Conservation (phyloP, 2,329 filamentous ascomycete genomes). For the Colletotrichum gigasporum region DNA sequence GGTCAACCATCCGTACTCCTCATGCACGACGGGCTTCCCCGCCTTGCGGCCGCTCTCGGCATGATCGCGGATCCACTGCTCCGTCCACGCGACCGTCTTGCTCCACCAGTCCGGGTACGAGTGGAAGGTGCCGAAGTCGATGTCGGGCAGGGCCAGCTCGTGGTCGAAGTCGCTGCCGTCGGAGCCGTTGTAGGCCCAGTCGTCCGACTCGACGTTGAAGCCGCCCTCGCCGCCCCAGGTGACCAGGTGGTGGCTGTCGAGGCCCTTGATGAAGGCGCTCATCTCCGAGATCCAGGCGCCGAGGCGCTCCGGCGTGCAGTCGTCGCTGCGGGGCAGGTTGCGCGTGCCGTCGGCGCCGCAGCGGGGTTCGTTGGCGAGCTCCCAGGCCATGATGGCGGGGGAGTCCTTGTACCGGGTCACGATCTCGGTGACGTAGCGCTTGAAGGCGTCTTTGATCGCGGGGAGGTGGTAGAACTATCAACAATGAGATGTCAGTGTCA, state of each 20-base stretch:
- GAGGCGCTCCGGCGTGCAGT: slow-evolving; percentile 52
- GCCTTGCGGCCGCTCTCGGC: slow-evolving; percentile 50
- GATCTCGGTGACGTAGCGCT: slow-evolving; percentile 67
- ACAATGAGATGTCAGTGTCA: neutral
- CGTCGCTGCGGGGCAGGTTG: slow-evolving; percentile 52
- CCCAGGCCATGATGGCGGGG: slow-evolving; percentile 72
- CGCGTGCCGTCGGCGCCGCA: slow-evolving; percentile 56
- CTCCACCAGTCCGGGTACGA: slow-evolving; percentile 65
- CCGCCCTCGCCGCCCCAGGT: slow-evolving; percentile 69
- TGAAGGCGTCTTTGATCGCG: slow-evolving; percentile 60
- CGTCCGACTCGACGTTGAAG: slow-evolving; percentile 54
- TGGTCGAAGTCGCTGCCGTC: slow-evolving; percentile 65
- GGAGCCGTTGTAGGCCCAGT: slow-evolving; percentile 56
- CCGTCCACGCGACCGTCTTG: slow-evolving; percentile 61
- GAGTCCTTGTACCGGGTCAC: slow-evolving; percentile 68
- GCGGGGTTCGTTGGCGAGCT: slow-evolving; percentile 70
- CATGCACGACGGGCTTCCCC: slow-evolving; percentile 63
- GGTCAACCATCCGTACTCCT: slow-evolving; percentile 65
- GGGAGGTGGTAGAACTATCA: slow-evolving; percentile 58
- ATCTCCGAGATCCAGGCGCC: slow-evolving; percentile 63
- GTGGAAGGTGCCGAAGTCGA: slow-evolving; percentile 66
- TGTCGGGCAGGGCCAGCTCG: slow-evolving; percentile 55
- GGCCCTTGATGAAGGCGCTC: slow-evolving; percentile 61
- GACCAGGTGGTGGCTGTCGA: slow-evolving; percentile 62
- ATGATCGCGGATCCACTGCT: slow-evolving; percentile 65